These are phyloP conservation scores for Lineolata rhizophorae DNA, from an alignment of 495 filamentous ascomycete genomes.

Conservation along the genomic window DNA sequence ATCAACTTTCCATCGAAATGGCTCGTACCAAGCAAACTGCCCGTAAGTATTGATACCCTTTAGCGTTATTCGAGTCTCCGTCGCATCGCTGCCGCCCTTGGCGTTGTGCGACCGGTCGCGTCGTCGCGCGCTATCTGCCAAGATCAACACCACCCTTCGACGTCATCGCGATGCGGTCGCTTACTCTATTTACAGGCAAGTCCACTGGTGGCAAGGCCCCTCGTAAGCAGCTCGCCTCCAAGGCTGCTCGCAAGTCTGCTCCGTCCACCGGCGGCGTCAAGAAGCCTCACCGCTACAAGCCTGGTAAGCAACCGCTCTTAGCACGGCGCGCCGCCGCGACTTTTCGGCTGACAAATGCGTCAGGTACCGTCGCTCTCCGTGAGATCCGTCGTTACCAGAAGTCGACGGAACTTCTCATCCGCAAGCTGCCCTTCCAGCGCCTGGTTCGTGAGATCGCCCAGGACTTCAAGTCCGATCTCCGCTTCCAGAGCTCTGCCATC, in stretches of 20 bases:
- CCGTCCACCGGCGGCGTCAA: constrained; percentile 82
- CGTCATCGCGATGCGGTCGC: neutral
- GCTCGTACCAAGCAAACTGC: constrained; percentile 99
- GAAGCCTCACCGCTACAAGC: constrained; percentile 99
- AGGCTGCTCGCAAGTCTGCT: constrained; percentile 59
- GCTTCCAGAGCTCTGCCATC: constrained; percentile 99
- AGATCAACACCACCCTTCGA: no score
- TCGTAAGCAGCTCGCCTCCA: constrained; percentile 89
- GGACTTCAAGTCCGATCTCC: constrained; percentile 99
- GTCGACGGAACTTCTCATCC: constrained; percentile 99
- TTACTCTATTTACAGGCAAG: constrained; percentile 34
- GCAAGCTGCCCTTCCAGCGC: constrained; percentile 99
- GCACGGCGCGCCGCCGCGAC: constrained; percentile 1
- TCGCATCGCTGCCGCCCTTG: constrained; percentile 1
- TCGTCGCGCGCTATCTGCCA: neutral
- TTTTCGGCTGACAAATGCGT: constrained; percentile 3
- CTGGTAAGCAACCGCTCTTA: constrained; percentile 36
- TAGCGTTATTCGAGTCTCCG: constrained; percentile 22
- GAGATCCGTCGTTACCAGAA: constrained; percentile 99
- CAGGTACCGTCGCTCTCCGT: constrained; percentile 98
- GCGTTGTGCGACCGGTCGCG: neutral
- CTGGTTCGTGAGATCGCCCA: constrained; percentile 99
- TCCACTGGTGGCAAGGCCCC: constrained; percentile 99
- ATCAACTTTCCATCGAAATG: constrained; percentile 33
- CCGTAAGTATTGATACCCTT: constrained; percentile 36